Base-by-base conservation (phyloP, 257 asterid genomes). In the Solanum megistacrolobum region DNA sequence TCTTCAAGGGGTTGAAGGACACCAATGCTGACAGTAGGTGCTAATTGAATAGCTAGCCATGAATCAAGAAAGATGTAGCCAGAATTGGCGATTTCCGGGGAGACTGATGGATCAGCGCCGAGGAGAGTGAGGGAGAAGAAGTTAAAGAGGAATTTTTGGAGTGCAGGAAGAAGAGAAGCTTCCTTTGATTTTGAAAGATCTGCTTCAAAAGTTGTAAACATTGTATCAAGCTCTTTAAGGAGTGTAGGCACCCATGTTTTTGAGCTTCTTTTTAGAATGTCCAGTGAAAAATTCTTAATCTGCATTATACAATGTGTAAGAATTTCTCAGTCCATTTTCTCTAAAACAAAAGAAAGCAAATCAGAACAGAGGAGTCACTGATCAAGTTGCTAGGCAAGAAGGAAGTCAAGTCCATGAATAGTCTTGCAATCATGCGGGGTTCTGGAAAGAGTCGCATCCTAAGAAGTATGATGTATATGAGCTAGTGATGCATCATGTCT, bases 31-130 rank as follows among this genome's bases (percentile, higher is more conserved):
- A 91, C 58, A 1, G 93, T 95, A 21, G 99, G 99, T 85, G 92
- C 92, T 89, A 96, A 94, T 69, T 95, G 98, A 35, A 94, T 62
- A 21, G 92, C 98, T 2, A 96, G 93, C 99, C 99, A 96, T 43
- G 88, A 88, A 90, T 94, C 94, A 39, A 96, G 39, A 93, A 93
- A 92, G 58, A 71, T 34, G 88, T 88, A 88, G 78, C 98, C 98
- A 6, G 93, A 88, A 43, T 90, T 85, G 7, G 92, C 88, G 11
- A 96, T 91, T 12, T 94, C 96, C 0, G 94, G 95, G 36, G 90
- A 89, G 85, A 92, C 66, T 0, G 99, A 83, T 13, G 92, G 79
- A 83, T 96, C 95, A 31, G 97, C 98, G 3, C 96, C 95, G 31
- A 93, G 89, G 88, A 96, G 85, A 91, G 91, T 69, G 36, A 89